Evolutionary conservation across 148 eudicot species (phyloP), one percentile per base, ranked within the genome.

Genomic region (Selenicereus undatus): DNA sequence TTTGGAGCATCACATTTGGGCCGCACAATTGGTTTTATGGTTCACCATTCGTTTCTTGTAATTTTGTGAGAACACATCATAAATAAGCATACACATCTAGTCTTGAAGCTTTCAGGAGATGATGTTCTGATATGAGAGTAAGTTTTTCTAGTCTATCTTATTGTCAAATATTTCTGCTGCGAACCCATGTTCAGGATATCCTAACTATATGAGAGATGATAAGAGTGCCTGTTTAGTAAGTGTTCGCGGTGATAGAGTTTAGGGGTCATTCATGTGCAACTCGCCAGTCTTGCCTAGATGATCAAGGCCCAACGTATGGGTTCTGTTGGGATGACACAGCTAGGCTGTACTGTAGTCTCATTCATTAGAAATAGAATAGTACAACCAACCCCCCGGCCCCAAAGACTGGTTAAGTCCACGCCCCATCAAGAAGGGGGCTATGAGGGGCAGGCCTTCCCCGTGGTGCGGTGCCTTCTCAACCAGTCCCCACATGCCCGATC

Each of bases 361-460:
- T 62, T 80, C 75, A 36, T 64, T 80, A 62, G 81, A 76, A 74
- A 18, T 84, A 84, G 86, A 80, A 84, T 81, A 65, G 81, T n/a
- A n/a, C n/a, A n/a, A n/a, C n/a, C n/a, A n/a, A n/a, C n/a, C n/a
- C n/a, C n/a, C n/a, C n/a, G n/a, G n/a, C n/a, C n/a, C n/a, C n/a
- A n/a, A n/a, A n/a, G n/a, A n/a, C n/a, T n/a, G n/a, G n/a, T n/a
- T n/a, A n/a, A n/a, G n/a, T n/a, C n/a, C n/a, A n/a, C n/a, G n/a
- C n/a, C n/a, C n/a, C n/a, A n/a, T n/a, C n/a, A n/a, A n/a, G n/a
- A n/a, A n/a, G n/a, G n/a, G n/a, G n/a, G n/a, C n/a, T n/a, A n/a
- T n/a, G n/a, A n/a, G n/a, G n/a, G n/a, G n/a, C n/a, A n/a, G n/a
- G n/a, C n/a, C n/a, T n/a, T n/a, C n/a, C n/a, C n/a, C n/a, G n/a